phyloP scores from a whole-genome alignment of 495 filamentous ascomycete species.

The Hypomontagnella monticulosa region DNA sequence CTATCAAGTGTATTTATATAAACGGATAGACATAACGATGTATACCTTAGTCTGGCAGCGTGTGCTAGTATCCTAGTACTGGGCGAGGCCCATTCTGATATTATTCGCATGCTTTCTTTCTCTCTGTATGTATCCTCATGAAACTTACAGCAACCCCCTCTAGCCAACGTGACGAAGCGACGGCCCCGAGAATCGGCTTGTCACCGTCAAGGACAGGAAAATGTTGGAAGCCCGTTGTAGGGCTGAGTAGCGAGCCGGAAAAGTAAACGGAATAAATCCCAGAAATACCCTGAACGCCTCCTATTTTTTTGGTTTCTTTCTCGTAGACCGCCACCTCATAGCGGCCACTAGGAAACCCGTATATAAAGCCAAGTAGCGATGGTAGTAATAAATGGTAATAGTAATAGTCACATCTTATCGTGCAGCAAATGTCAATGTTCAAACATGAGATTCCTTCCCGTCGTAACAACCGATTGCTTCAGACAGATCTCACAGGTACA shows the following conservation, averaged over 20 bases:
- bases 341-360: constrained; percentile 17
- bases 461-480: constrained; percentile 14
- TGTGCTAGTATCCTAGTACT: no score
- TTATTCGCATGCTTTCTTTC: no score
- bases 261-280: background rate
- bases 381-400: constrained; percentile 10
- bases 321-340: constrained; percentile 11
- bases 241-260: background rate
- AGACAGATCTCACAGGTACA: constrained; percentile 6
- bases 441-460: constrained; percentile 3
- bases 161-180: no score
- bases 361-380: constrained; percentile 26
- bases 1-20: no score
- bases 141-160: no score
- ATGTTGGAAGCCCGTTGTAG: background rate
- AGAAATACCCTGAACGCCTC: constrained; percentile 17
- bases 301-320: constrained; percentile 17
- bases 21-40: no score
- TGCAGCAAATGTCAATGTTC: background rate
- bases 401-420: constrained; percentile 18
- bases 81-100: no score
- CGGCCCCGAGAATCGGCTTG: no score
- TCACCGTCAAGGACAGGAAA: no score
- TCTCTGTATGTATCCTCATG: no score
- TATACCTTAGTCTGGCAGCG: no score